These are phyloP conservation scores for Beta corolliflora DNA, from an alignment of 179 eudicot species.

Conservation along the genomic window DNA sequence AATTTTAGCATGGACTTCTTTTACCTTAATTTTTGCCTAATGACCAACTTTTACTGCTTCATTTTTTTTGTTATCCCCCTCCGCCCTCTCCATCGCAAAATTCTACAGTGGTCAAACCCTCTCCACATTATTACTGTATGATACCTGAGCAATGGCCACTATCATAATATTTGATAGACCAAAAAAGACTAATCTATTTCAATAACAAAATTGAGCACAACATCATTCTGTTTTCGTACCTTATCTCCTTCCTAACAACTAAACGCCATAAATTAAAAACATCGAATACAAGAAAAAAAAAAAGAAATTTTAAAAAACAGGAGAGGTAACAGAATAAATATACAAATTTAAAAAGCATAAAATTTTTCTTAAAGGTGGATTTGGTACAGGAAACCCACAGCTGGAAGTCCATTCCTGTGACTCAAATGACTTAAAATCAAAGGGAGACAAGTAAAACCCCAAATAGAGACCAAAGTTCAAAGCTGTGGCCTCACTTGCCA, in stretches of 20 bases:
- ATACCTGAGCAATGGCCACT: neutral
- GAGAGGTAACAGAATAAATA: conserved; percentile 30
- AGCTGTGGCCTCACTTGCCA: conserved; percentile 49
- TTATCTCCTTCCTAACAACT: conserved; percentile 16
- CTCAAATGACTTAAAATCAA: conserved; percentile 25
- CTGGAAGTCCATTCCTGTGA: conserved; percentile 32
- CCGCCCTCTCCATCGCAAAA: no score
- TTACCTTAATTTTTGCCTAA: neutral
- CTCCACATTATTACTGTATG: neutral
- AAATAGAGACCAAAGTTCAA: conserved; percentile 12
- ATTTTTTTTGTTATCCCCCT: no score
- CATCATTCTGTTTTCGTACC: conserved; percentile 18
- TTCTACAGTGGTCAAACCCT: no score
- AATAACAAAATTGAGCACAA: conserved; percentile 35
- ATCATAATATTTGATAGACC: neutral
- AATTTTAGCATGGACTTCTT: conserved; percentile 15
- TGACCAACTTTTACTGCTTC: neutral
- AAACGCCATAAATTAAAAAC: neutral
- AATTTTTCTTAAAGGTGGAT: conserved; percentile 16
- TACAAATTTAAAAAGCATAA: conserved; percentile 18
- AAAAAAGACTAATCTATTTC: conserved; percentile 31
- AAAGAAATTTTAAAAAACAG: neutral
- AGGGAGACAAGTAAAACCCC: conserved; percentile 12
- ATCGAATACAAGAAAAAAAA: conserved; percentile 7
- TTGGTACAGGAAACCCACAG: conserved; percentile 37